Evolutionary conservation across 768 basidiomycete species (phyloP).

Genomic region (Kwoniella sp.): DNA sequence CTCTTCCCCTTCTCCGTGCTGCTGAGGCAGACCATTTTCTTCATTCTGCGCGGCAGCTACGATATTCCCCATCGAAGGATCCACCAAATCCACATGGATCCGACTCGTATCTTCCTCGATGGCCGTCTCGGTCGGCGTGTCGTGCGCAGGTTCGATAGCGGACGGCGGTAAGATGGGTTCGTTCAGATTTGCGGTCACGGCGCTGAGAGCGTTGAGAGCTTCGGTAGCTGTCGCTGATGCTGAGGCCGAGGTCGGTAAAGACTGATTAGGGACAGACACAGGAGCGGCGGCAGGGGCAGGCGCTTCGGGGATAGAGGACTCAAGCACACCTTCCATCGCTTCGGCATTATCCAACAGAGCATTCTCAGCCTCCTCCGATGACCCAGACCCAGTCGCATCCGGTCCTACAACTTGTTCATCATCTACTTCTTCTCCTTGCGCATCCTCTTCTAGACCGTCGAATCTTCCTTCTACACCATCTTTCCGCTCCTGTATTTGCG

Average conservation of each 20-base stretch:
- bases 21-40: background rate
- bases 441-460: background rate
- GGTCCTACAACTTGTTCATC: background rate
- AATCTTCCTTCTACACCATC: slow-evolving; percentile 1
- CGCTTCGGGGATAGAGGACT: slow-evolving; percentile 39
- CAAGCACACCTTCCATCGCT: slow-evolving; percentile 35
- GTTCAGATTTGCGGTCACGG: slow-evolving; percentile 30
- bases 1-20: background rate
- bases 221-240: slow-evolving; percentile 21
- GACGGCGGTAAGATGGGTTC: slow-evolving; percentile 31
- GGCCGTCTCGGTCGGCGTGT: slow-evolving; percentile 17
- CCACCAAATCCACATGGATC: slow-evolving; percentile 19
- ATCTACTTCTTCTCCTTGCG: background rate
- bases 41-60: slow-evolving; percentile 20
- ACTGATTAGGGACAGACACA: background rate
- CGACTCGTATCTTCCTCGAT: slow-evolving; percentile 22
- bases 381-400: background rate
- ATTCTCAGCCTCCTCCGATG: slow-evolving; percentile 20
- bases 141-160: slow-evolving; percentile 21
- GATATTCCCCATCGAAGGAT: slow-evolving; percentile 14
- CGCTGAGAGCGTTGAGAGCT: slow-evolving; percentile 13
- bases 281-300: slow-evolving; percentile 14
- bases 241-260: background rate
- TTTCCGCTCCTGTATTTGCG: slow-evolving; percentile 1
- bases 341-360: slow-evolving; percentile 36